Evolutionary conservation across 2,329 filamentous ascomycete species (phyloP), one percentile per base, ranked within the genome.

Genomic region (Diaporthe amygdali): DNA sequence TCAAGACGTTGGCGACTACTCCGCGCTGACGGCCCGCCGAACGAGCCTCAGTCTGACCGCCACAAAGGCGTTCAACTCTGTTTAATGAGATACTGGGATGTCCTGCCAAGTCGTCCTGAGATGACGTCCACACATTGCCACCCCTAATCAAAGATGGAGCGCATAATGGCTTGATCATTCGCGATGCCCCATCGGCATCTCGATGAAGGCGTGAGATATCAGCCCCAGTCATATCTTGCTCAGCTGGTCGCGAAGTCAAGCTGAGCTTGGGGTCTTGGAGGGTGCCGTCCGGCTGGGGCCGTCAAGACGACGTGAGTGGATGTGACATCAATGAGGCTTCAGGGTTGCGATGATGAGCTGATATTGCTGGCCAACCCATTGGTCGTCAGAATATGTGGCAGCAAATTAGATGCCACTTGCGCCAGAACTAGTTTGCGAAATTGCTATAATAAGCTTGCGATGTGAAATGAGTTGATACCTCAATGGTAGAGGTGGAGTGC

Each of bases 81-180:
- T 67, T 70, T 67, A 47, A 68, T 61, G 69, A 59, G 46, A 20
- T 49, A 32, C 69, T 47, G 56, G 69, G 63, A 61, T 71, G 39
- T 51, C 32, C 52, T 37, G 44, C 44, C 51, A 56, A 68, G 37
- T 15, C 44, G 55, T 22, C 22, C 10, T 46, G 49, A 17, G 27
- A 56, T 67, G 52, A 68, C 69, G 61, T 61, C 41, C 34, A 27
- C 37, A 44, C 44, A 68, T 64, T 49, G 44, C 59, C 59, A 49
- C 27, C 22, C 30, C 44, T 49, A 64, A 64, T 49, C 30, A 64
- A 64, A 64, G 59, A 5, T 20, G 30, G 5, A 10, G 2, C 37
- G 30, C 25, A 34, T 37, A 3, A 25, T 64, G 30, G 44, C 41
- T 37, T 44, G 25, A 30, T 25, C 44, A 64, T 64, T 64, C 59